Conservation (phyloP, 192 early-diverging fungal species). For the Pecoramyces ruminantium region DNA sequence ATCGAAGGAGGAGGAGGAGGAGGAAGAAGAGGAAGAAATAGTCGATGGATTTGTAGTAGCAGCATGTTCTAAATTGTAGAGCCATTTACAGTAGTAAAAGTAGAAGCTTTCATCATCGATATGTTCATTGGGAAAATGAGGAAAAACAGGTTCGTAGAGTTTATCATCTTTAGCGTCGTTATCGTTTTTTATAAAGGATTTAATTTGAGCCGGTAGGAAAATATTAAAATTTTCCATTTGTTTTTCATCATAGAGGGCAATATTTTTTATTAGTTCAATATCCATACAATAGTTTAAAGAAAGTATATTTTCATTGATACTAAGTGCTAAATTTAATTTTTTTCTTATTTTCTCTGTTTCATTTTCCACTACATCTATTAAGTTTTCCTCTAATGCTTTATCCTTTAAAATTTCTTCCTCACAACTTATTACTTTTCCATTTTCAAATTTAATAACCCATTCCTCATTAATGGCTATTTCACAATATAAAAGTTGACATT, state of each 20-base stretch:
- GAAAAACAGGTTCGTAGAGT: not conserved
- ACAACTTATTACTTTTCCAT: not conserved
- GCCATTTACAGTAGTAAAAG: not conserved
- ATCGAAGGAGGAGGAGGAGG: too few relatives aligned
- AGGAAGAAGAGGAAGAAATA: too few relatives aligned
- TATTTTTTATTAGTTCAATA: not conserved
- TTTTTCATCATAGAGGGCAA: not conserved
- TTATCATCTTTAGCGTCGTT: not conserved
- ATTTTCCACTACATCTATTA: not conserved
- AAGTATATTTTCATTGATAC: not conserved
- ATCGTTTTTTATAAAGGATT: not conserved
- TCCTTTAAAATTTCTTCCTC: not conserved
- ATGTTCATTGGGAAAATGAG: not conserved
- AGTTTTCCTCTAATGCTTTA: not conserved
- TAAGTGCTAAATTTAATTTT: not conserved
- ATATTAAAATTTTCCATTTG: not conserved
- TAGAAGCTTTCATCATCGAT: not conserved
- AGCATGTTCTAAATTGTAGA: not conserved
- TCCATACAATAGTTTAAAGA: not conserved
- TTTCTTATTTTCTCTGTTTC: not conserved
- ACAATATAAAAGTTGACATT: not conserved
- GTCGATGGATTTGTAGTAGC: not conserved
- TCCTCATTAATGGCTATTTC: not conserved
- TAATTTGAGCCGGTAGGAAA: not conserved
- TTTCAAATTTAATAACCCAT: not conserved